These are phyloP conservation scores for Geranomyces variabilis DNA, from an alignment of 192 early-diverging fungal genomes.

Conservation along the genomic window DNA sequence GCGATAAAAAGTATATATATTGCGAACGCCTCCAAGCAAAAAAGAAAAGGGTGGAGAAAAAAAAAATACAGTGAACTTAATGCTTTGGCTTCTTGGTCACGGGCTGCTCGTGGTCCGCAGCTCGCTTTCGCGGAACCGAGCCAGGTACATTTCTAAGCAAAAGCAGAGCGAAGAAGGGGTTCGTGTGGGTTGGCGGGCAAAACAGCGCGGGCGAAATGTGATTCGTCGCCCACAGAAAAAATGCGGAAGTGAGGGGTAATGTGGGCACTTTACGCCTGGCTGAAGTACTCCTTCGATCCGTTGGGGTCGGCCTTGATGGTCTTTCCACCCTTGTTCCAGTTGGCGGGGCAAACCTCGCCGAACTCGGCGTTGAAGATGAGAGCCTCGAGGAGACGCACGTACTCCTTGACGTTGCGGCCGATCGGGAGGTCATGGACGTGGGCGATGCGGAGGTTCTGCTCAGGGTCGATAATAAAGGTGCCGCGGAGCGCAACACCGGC, in stretches of 20 bases:
- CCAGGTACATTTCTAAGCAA: neutral
- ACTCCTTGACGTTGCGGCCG: slow-evolving; percentile 83
- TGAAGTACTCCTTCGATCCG: slow-evolving; percentile 72
- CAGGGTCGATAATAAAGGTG: slow-evolving; percentile 79
- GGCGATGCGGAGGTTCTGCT: slow-evolving; percentile 82
- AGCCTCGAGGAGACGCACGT: slow-evolving; percentile 87
- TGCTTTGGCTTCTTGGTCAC: neutral
- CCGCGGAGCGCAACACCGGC: slow-evolving; percentile 74
- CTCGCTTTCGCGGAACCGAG: neutral
- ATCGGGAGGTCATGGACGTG: slow-evolving; percentile 89
- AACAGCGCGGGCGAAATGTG: too few species aligned
- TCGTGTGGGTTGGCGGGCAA: too few species aligned
- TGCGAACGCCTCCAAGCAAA: neutral
- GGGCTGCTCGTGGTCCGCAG: neutral
- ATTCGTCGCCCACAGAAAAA: too few species aligned
- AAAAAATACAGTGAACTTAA: neutral
- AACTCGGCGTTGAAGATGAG: slow-evolving; percentile 87
- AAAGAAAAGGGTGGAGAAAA: neutral
- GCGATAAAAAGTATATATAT: too few species aligned
- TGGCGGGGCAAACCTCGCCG: slow-evolving; percentile 81
- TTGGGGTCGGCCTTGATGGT: slow-evolving; percentile 76
- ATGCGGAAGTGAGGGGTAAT: too few species aligned
- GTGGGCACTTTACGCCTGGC: neutral
- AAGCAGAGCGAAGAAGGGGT: too few species aligned
- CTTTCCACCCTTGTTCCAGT: slow-evolving; percentile 75